Conservation (phyloP, 129 eudicot species). For the Lactuca saligna region DNA sequence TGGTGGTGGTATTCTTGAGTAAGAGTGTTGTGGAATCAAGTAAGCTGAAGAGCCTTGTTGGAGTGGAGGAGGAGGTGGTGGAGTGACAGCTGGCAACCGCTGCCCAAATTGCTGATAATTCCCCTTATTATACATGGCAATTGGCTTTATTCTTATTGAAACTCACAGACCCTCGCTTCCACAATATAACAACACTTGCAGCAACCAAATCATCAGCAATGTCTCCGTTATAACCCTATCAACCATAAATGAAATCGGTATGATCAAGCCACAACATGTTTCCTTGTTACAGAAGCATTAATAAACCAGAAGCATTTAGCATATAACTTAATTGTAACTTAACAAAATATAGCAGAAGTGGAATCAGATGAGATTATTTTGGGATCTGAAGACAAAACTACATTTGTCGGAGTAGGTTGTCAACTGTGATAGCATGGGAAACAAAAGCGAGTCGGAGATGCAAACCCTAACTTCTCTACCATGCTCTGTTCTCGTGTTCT, state of each 20-base stretch:
- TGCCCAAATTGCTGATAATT: slow-evolving; percentile 48
- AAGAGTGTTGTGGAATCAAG: slow-evolving; percentile 30
- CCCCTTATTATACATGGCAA: slow-evolving; percentile 65
- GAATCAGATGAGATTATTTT: slow-evolving; percentile 1
- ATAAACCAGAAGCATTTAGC: not conserved
- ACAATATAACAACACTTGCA: slow-evolving; percentile 12
- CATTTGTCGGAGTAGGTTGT: not conserved
- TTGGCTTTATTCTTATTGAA: not conserved
- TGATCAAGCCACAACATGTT: slow-evolving; percentile 1
- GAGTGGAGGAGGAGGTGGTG: slow-evolving; percentile 38
- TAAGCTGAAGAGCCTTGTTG: slow-evolving; percentile 44
- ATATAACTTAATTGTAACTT: not conserved
- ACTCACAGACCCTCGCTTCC: slow-evolving; percentile 20
- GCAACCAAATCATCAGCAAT: slow-evolving; percentile 22
- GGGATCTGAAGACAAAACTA: not conserved
- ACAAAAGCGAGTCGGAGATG: not conserved
- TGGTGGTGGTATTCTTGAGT: slow-evolving; percentile 27
- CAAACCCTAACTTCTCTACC: slow-evolving; percentile 16
- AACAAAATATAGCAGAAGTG: slow-evolving; percentile 1
- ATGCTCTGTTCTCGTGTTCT: slow-evolving; percentile 2
- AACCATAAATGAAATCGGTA: slow-evolving; percentile 18
- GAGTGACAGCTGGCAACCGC: slow-evolving; percentile 22
- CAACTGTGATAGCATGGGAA: not conserved
- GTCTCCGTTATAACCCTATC: slow-evolving; percentile 18
- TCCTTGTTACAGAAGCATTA: not conserved